A percentile compares a stretch with the other conserved stretches of the same genome.
Evolutionary conservation across 2,329 filamentous ascomycete species (phyloP).

Genomic region (Alternaria triticina): DNA sequence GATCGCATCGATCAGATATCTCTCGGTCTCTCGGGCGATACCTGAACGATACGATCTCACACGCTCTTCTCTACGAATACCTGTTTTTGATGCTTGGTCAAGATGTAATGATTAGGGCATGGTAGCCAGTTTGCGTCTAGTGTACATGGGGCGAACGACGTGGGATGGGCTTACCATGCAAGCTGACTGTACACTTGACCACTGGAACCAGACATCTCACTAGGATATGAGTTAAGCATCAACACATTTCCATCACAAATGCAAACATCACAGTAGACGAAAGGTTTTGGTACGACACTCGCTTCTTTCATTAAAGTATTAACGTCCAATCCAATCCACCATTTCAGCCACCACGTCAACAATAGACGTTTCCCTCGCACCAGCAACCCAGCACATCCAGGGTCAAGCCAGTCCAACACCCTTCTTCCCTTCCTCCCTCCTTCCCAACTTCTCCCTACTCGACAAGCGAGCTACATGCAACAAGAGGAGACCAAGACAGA

Average conservation of each 20-base stretch:
- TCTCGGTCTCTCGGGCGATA: not conserved
- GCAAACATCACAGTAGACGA: not conserved
- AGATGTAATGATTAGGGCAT: not conserved
- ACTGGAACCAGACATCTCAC: not conserved
- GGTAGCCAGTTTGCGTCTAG: not conserved
- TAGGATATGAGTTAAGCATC: not conserved
- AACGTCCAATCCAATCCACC: conserved; percentile 7
- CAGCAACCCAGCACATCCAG: not conserved
- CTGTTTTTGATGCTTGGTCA: not conserved
- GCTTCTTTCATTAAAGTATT: conserved; percentile 16
- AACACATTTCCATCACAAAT: not conserved
- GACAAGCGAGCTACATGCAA: not conserved
- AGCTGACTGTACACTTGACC: not conserved
- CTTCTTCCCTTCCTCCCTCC: not conserved
- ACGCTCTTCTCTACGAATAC: not conserved
- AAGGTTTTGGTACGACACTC: conserved; percentile 2
- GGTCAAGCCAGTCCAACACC: not conserved
- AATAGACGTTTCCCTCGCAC: not conserved
- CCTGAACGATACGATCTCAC: not conserved
- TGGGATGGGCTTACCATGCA: not conserved
- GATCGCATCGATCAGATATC: not conserved
- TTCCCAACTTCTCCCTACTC: not conserved
- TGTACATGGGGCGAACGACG: not conserved
- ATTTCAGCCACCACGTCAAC: conserved; percentile 1
- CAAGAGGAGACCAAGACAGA: not conserved